A percentile compares a stretch with the other conserved stretches of the same genome.
These are phyloP conservation scores for Datisca glomerata DNA, from an alignment of 306 rosid species.

Conservation along the genomic window DNA sequence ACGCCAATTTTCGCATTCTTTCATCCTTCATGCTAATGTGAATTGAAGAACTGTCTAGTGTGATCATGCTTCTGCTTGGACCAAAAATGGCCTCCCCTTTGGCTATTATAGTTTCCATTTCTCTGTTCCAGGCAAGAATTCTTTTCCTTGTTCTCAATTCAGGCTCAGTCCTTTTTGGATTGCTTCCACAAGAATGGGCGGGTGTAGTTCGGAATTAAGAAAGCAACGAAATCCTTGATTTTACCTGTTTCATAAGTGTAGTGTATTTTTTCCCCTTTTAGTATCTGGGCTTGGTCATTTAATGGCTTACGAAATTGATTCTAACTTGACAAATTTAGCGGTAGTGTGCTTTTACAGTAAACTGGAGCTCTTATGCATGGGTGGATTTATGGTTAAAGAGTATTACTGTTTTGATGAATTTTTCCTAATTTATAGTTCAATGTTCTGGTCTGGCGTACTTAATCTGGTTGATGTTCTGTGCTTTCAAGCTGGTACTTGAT, in stretches of 20 bases:
- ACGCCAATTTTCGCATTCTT: too few species aligned
- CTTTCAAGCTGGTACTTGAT: conserved; percentile 1
- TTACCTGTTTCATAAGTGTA: not conserved
- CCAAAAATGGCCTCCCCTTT: conserved; percentile 17
- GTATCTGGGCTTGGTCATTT: not conserved
- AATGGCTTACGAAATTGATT: not conserved
- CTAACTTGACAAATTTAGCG: not conserved
- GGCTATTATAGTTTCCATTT: conserved; percentile 18
- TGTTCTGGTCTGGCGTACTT: not conserved
- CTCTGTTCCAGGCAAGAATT: conserved; percentile 38
- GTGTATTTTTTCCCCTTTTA: not conserved
- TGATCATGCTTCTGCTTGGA: conserved; percentile 2
- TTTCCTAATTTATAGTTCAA: not conserved
- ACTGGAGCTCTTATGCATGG: too few species aligned
- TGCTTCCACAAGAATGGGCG: not conserved
- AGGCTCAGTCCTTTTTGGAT: not conserved
- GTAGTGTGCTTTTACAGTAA: not conserved
- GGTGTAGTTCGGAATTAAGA: not conserved
- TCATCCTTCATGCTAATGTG: not conserved
- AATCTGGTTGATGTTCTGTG: not conserved
- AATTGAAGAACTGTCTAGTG: not conserved
- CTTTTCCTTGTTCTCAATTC: not conserved
- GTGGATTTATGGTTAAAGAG: too few species aligned
- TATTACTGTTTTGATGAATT: too few species aligned
- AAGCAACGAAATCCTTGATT: too few species aligned